Evolutionary conservation across 441 rosid genomes (phyloP).

Genomic region (Populus hybrid): DNA sequence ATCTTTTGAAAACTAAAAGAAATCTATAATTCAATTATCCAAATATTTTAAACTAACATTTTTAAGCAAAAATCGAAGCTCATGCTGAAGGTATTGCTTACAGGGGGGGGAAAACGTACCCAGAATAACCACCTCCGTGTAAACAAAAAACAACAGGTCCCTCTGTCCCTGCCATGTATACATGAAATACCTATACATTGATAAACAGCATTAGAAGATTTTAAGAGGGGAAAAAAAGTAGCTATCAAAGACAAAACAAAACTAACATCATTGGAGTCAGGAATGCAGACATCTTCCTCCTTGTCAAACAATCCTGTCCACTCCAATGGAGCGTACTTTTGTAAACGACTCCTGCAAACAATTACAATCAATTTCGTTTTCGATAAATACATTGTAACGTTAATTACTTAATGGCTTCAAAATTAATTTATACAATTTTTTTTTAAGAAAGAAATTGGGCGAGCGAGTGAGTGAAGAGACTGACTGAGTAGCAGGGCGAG

Average conservation of each 20-base stretch:
- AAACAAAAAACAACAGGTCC: slow-evolving; percentile 92
- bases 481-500: slow-evolving; percentile 44
- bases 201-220: neutral
- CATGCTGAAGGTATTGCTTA: neutral
- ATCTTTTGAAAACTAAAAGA: neutral
- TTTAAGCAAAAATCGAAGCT: neutral
- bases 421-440: neutral
- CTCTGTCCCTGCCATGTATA: slow-evolving; percentile 82
- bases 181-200: slow-evolving; percentile 78
- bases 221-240: neutral
- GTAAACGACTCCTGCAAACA: slow-evolving; percentile 47
- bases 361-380: neutral
- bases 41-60: neutral
- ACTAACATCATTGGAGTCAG: slow-evolving; percentile 69
- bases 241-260: slow-evolving; percentile 1
- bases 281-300: slow-evolving; percentile 70
- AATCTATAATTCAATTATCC: neutral
- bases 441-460: no score
- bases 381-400: neutral
- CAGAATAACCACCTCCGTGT: slow-evolving; percentile 97
- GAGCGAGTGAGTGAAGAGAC: slow-evolving; percentile 1
- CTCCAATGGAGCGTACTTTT: slow-evolving; percentile 65
- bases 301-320: slow-evolving; percentile 68
- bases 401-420: neutral
- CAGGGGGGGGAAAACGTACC: slow-evolving; percentile 35